A percentile compares a stretch with the other conserved stretches of the same genome.
Evolutionary conservation across 495 filamentous ascomycete species (phyloP).

Genomic region (Daldinia concentrica): DNA sequence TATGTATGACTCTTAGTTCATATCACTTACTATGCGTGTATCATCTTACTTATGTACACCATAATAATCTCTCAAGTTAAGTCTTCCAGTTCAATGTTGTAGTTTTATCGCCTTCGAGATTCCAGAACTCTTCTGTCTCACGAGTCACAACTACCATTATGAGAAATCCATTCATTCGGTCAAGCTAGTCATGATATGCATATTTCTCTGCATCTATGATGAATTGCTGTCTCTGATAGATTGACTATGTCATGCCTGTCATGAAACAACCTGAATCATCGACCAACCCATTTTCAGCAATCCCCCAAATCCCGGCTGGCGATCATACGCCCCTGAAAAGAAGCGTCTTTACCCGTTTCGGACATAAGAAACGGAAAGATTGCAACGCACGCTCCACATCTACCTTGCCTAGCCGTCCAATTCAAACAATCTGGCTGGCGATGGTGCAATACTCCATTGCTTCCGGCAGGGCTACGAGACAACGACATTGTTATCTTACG

Average conservation of each 20-base stretch:
- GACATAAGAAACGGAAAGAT: slow-evolving; percentile 5
- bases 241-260: slow-evolving; percentile 34
- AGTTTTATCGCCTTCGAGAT: slow-evolving; percentile 10
- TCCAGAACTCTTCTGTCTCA: slow-evolving; percentile 29
- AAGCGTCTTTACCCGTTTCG: slow-evolving; percentile 32
- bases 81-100: background rate
- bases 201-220: slow-evolving; percentile 20
- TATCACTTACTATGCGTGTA: too few relatives aligned
- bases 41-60: background rate
- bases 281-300: slow-evolving; percentile 21
- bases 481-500: slow-evolving; percentile 17
- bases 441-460: slow-evolving; percentile 33
- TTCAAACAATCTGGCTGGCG: slow-evolving; percentile 28
- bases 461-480: slow-evolving; percentile 38
- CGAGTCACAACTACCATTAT: background rate
- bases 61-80: background rate
- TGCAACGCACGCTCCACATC: slow-evolving; percentile 11
- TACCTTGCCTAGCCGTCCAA: slow-evolving; percentile 14
- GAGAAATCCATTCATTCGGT: slow-evolving; percentile 8
- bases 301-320: slow-evolving; percentile 34
- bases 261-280: slow-evolving; percentile 43
- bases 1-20: too few relatives aligned
- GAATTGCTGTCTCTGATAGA: slow-evolving; percentile 31
- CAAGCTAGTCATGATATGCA: slow-evolving; percentile 19
- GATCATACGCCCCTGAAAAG: slow-evolving; percentile 42